Conservation (phyloP, 2,329 filamentous ascomycete genomes). For the Fusarium guadeloupense region DNA sequence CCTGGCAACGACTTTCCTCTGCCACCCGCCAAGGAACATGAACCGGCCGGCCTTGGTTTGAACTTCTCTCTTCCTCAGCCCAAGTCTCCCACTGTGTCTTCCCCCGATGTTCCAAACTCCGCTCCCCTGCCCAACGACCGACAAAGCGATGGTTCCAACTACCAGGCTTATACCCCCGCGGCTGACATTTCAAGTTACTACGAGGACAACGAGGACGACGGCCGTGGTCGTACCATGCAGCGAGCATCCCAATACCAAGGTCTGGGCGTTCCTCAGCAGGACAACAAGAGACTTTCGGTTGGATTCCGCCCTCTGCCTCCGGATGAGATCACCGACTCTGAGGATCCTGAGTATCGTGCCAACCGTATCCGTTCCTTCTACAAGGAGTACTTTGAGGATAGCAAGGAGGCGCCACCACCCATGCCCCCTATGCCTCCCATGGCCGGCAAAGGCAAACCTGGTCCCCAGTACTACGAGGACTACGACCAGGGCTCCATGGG, state of each 20-base stretch:
- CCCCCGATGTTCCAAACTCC: slow-evolving; percentile 30
- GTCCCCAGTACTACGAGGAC: slow-evolving; percentile 74
- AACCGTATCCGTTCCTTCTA: slow-evolving; percentile 99
- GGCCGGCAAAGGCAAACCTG: slow-evolving; percentile 28
- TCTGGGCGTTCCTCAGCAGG: slow-evolving; percentile 64
- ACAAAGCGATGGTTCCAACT: slow-evolving; percentile 33
- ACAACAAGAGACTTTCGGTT: slow-evolving; percentile 70
- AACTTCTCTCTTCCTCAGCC: slow-evolving; percentile 50
- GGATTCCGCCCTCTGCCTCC: slow-evolving; percentile 87
- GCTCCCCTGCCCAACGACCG: slow-evolving; percentile 34
- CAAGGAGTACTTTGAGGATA: slow-evolving; percentile 98
- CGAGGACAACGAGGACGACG: slow-evolving; percentile 45
- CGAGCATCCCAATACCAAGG: slow-evolving; percentile 45
- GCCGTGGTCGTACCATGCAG: slow-evolving; percentile 50
- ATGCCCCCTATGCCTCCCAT: slow-evolving; percentile 49
- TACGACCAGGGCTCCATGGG: slow-evolving; percentile 75
- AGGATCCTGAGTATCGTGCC: slow-evolving; percentile 92
- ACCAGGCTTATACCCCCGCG: slow-evolving; percentile 40
- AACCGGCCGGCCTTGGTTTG: slow-evolving; percentile 46
- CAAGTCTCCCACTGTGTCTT: slow-evolving; percentile 35
- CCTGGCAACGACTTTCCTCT: slow-evolving; percentile 37
- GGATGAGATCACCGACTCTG: slow-evolving; percentile 78
- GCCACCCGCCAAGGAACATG: slow-evolving; percentile 42
- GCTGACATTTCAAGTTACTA: slow-evolving; percentile 48
- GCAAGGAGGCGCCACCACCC: slow-evolving; percentile 60